Evolutionary conservation across 2,329 filamentous ascomycete species (phyloP).

Genomic region (Neofusicoccum laricinum): DNA sequence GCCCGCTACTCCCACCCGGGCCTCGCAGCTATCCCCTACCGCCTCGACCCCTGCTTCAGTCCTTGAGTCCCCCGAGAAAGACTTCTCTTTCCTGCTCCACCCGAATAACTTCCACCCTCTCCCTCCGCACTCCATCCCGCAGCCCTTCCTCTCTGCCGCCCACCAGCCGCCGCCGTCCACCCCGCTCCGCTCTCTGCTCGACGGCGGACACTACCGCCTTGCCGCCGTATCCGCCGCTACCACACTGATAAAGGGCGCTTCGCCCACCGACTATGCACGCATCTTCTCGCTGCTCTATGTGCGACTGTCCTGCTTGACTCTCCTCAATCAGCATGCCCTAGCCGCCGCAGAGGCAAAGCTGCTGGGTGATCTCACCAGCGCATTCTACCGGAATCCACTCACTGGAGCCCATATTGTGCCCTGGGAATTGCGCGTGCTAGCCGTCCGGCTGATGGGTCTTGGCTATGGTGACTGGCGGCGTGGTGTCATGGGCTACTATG

Average conservation of each 20-base stretch:
- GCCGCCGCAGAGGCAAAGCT: conserved; percentile 61
- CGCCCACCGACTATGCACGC: conserved; percentile 57
- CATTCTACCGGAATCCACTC: conserved; percentile 51
- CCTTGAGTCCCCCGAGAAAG: conserved; percentile 53
- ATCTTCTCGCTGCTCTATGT: conserved; percentile 80
- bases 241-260: conserved; percentile 51
- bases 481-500: conserved; percentile 86
- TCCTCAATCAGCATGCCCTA: conserved; percentile 63
- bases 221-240: conserved; percentile 68
- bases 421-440: conserved; percentile 81
- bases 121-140: conserved; percentile 58
- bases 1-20: conserved; percentile 19
- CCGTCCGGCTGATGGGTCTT: conserved; percentile 78
- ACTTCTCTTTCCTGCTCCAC: conserved; percentile 77
- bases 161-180: conserved; percentile 59
- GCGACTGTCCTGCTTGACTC: conserved; percentile 75
- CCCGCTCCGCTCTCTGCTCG: conserved; percentile 65
- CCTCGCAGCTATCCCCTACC: conserved; percentile 22
- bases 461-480: conserved; percentile 81
- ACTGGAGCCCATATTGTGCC: conserved; percentile 61
- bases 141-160: conserved; percentile 66
- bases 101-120: conserved; percentile 82
- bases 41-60: conserved; percentile 22
- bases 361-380: conserved; percentile 59
- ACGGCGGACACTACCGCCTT: conserved; percentile 73